Percentiles rank a stretch among this genome's conserved stretches.
Conservation (phyloP, 1,139 yeast species). For the Taphrina wiesneri region DNA sequence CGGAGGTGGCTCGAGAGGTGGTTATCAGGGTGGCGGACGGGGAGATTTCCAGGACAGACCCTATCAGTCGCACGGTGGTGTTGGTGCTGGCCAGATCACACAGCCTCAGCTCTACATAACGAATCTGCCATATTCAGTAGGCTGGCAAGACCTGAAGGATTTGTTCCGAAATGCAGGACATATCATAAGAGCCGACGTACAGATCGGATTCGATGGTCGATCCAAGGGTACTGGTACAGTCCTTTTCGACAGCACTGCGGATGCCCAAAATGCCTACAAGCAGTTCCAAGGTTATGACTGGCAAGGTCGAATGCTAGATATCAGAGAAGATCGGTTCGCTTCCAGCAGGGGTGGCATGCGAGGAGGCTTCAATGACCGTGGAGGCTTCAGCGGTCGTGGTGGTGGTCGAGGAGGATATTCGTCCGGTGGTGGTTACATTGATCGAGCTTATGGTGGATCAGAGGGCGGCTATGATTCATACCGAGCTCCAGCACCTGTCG, state of each 20-base stretch:
- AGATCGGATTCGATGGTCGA: slow-evolving; percentile 66
- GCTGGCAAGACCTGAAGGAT: slow-evolving; percentile 85
- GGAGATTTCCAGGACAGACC: slow-evolving; percentile 24
- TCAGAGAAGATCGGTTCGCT: slow-evolving; percentile 45
- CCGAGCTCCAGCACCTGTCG: slow-evolving; percentile 38
- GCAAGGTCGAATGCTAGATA: slow-evolving; percentile 86
- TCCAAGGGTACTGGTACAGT: slow-evolving; percentile 90
- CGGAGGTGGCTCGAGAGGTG: slow-evolving; percentile 25
- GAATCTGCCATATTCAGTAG: slow-evolving; percentile 66
- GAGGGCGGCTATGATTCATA: slow-evolving; percentile 37
- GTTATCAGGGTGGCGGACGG: slow-evolving; percentile 29
- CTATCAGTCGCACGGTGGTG: slow-evolving; percentile 21
- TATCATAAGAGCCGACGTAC: slow-evolving; percentile 78
- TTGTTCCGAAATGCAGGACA: slow-evolving; percentile 75
- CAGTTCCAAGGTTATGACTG: slow-evolving; percentile 90
- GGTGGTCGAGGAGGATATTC: slow-evolving; percentile 39
- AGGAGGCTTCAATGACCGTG: slow-evolving; percentile 37
- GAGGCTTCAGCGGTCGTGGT: slow-evolving; percentile 39
- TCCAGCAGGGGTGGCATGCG: slow-evolving; percentile 37
- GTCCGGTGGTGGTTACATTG: slow-evolving; percentile 13
- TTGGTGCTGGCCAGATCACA: slow-evolving; percentile 21
- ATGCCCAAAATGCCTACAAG: slow-evolving; percentile 87
- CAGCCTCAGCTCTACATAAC: slow-evolving; percentile 38
- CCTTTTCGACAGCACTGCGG: slow-evolving; percentile 79
- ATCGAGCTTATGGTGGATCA: slow-evolving; percentile 25